Percentiles rank a stretch among this genome's conserved stretches.
phyloP scores from a whole-genome alignment of 176 grass and related monocot species.

The Saccharum spontaneum region DNA sequence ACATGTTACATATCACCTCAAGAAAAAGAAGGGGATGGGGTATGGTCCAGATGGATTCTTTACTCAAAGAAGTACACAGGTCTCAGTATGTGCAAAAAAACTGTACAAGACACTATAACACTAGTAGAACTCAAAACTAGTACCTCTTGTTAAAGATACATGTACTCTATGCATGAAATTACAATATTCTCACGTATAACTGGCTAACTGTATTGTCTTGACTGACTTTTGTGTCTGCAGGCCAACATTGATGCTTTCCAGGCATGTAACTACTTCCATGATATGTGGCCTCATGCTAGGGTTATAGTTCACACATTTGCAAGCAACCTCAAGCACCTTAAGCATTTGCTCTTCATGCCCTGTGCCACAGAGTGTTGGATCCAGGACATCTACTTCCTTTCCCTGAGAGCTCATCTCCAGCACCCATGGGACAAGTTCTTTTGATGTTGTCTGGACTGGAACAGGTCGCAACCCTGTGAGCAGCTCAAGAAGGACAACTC shows the following conservation, averaged over 20 bases:
- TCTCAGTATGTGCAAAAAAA: neutral
- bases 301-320: constrained; percentile 41
- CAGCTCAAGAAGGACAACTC: constrained; percentile 69
- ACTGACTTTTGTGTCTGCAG: constrained; percentile 31
- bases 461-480: constrained; percentile 58
- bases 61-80: neutral
- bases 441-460: constrained; percentile 35
- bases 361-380: constrained; percentile 30
- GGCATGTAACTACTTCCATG: constrained; percentile 41
- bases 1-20: neutral
- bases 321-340: constrained; percentile 62
- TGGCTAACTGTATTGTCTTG: neutral
- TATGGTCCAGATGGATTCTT: neutral
- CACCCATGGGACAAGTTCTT: constrained; percentile 62
- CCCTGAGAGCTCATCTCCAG: constrained; percentile 46
- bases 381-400: constrained; percentile 45
- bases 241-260: constrained; percentile 26
- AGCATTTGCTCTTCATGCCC: constrained; percentile 57
- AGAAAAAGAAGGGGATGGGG: neutral
- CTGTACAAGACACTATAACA: neutral
- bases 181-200: neutral
- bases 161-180: neutral
- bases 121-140: neutral
- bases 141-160: neutral
- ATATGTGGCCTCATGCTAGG: constrained; percentile 48